A percentile compares a stretch with the other conserved stretches of the same genome.
These are phyloP conservation scores for Coccomyxa sp. DNA, from an alignment of 139 green algal genomes.

Conservation along the genomic window DNA sequence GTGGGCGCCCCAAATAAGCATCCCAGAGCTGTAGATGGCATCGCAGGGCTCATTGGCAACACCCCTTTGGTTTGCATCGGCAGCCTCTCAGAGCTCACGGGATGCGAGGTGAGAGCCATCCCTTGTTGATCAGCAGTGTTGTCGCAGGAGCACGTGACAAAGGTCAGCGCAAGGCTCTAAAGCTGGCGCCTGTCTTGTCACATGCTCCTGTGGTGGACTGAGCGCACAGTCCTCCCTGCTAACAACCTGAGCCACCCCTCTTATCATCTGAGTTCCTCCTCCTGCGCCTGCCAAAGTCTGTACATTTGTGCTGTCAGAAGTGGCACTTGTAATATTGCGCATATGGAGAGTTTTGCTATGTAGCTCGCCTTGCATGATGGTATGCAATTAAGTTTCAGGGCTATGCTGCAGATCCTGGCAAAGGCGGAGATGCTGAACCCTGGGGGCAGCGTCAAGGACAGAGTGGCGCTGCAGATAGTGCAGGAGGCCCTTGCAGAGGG, in stretches of 20 bases:
- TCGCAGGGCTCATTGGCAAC: conserved; percentile 72
- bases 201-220: no score
- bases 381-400: neutral
- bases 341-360: neutral
- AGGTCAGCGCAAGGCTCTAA: no score
- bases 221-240: no score
- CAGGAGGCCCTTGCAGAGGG: conserved; percentile 61
- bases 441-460: conserved; percentile 87
- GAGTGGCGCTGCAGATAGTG: conserved; percentile 85
- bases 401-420: conserved; percentile 62
- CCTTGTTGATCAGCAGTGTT: no score
- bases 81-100: conserved; percentile 69
- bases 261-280: no score
- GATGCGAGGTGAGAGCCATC: conserved; percentile 76
- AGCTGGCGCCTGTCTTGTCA: no score
- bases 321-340: no score
- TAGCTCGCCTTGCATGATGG: neutral
- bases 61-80: conserved; percentile 74
- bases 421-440: conserved; percentile 94
- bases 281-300: no score
- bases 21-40: conserved; percentile 22
- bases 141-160: no score
- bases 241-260: no score
- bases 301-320: no score
- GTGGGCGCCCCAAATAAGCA: neutral